A percentile compares a stretch with the other conserved stretches of the same genome.
Evolutionary conservation across 2,329 filamentous ascomycete species (phyloP).

Genomic region (Pseudogymnoascus destructans): DNA sequence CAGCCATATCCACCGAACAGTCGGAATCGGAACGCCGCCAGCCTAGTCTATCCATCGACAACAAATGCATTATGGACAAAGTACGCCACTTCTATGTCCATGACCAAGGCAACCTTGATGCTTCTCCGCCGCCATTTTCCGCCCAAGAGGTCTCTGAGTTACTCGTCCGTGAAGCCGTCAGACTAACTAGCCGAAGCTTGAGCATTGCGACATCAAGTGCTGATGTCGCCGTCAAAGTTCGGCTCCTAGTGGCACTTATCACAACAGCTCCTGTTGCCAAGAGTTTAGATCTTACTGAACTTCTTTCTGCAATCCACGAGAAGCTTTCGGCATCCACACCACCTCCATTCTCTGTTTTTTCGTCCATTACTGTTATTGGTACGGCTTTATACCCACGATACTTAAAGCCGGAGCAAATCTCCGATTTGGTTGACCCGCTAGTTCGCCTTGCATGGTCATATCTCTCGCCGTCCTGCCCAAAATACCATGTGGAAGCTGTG

Average conservation of each 20-base stretch:
- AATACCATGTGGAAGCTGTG: constrained; percentile 89
- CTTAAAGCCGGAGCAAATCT: constrained; percentile 40
- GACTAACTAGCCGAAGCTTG: constrained; percentile 37
- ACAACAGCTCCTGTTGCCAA: constrained; percentile 37
- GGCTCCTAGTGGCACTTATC: constrained; percentile 45
- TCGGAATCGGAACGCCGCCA: constrained; percentile 18
- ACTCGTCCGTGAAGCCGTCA: constrained; percentile 47
- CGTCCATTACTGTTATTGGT: constrained; percentile 44
- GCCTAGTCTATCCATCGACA: constrained; percentile 27
- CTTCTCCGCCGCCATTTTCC: constrained; percentile 45
- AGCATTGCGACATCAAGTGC: constrained; percentile 29
- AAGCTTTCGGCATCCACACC: constrained; percentile 30
- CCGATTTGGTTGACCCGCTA: constrained; percentile 51
- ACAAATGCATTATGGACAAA: constrained; percentile 42
- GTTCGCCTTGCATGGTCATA: constrained; percentile 66
- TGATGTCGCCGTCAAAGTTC: constrained; percentile 44
- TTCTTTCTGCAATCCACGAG: constrained; percentile 39
- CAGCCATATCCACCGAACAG: constrained; percentile 20
- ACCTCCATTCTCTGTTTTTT: constrained; percentile 40
- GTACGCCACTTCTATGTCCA: constrained; percentile 55
- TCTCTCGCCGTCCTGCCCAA: constrained; percentile 69
- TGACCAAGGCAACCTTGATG: constrained; percentile 57
- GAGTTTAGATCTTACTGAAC: constrained; percentile 33
- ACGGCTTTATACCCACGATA: constrained; percentile 44
- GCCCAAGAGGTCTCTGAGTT: constrained; percentile 44